phyloP scores from a whole-genome alignment of 768 basidiomycete genomes.

The Coprinopsis strossmayeri region DNA sequence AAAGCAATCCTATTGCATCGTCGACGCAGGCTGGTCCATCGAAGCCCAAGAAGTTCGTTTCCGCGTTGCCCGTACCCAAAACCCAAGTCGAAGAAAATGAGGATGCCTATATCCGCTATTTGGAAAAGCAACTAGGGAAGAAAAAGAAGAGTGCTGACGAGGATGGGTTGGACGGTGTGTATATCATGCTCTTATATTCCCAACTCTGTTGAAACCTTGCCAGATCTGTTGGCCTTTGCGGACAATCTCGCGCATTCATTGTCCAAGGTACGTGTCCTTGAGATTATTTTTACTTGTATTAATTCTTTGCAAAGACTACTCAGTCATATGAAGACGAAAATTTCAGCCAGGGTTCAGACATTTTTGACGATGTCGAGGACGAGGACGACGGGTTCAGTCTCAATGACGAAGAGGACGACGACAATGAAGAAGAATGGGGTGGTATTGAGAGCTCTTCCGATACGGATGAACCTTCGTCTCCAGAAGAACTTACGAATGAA shows the following conservation, averaged over 20 bases:
- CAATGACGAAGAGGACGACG: conserved; percentile 16
- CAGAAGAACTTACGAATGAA: background rate
- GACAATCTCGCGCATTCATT: conserved; percentile 25
- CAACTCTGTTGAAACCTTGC: background rate
- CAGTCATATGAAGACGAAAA: conserved; percentile 15
- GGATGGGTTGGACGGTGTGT: conserved; percentile 82
- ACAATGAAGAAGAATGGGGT: conserved; percentile 28
- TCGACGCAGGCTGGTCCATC: background rate
- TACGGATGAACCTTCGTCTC: background rate
- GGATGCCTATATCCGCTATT: conserved; percentile 77
- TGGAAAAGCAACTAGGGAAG: conserved; percentile 66
- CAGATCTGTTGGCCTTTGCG: conserved; percentile 53
- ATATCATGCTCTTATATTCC: background rate
- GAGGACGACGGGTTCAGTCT: conserved; percentile 11
- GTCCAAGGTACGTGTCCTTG: conserved; percentile 2
- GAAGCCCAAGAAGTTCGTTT: conserved; percentile 2
- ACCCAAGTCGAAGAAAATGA: conserved; percentile 48
- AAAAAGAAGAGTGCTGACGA: conserved; percentile 46
- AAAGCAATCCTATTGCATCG: no score
- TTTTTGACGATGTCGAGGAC: conserved; percentile 15
- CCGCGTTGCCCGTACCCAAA: background rate
- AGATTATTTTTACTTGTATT: background rate
- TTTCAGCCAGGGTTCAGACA: conserved; percentile 21
- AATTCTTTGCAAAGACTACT: background rate
- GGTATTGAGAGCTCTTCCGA: conserved; percentile 20